phyloP scores from a whole-genome alignment of 2,329 filamentous ascomycete genomes.

The Zymoseptoria tritici region DNA sequence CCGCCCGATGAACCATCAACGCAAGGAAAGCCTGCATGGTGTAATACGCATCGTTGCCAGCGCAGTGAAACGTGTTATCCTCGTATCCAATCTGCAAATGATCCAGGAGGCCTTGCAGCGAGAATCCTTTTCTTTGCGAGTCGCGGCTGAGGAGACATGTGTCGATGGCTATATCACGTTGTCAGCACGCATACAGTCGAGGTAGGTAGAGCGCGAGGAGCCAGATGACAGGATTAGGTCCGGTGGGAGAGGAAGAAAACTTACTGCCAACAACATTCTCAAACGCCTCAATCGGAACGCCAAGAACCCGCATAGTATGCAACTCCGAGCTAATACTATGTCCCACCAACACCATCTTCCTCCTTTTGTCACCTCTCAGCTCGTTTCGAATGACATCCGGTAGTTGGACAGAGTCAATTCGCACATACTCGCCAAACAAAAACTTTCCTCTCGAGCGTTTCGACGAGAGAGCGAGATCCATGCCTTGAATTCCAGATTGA shows the following conservation, averaged over 20 bases:
- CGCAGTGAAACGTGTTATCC: not conserved
- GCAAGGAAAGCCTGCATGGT: not conserved
- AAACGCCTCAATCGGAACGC: not conserved
- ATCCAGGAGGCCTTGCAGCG: not conserved
- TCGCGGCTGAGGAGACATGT: not conserved
- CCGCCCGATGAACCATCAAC: not conserved
- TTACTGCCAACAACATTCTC: not conserved
- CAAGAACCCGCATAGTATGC: not conserved
- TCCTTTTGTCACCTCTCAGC: too few relatives aligned
- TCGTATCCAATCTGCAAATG: not conserved
- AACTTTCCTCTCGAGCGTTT: too few relatives aligned
- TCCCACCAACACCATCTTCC: not conserved
- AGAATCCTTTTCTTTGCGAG: not conserved
- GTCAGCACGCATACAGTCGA: not conserved
- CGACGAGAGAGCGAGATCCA: too few relatives aligned
- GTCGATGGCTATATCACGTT: not conserved
- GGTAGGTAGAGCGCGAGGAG: too few relatives aligned
- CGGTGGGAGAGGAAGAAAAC: not conserved
- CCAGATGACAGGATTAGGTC: too few relatives aligned
- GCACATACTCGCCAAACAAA: too few relatives aligned
- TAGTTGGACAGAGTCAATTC: too few relatives aligned
- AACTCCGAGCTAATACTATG: not conserved
- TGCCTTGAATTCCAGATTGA: too few relatives aligned
- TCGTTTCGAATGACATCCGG: too few relatives aligned
- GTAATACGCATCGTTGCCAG: not conserved